Conservation (phyloP, 2,329 filamentous ascomycete genomes). For the Paraphoma sp. region DNA sequence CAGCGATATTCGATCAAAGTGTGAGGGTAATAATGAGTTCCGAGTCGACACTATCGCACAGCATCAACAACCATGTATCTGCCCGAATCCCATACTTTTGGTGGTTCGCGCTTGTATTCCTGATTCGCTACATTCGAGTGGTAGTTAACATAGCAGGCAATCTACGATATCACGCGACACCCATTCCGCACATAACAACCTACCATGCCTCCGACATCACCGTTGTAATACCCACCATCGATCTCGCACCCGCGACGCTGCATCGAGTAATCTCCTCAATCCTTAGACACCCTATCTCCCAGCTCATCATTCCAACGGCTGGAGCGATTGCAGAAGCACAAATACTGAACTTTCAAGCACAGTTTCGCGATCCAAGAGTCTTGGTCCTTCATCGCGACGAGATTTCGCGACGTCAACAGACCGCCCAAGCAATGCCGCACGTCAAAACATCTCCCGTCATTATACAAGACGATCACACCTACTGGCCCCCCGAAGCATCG, state of each 20-base stretch:
- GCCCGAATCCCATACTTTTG: neutral
- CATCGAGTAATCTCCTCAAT: slow-evolving; percentile 50
- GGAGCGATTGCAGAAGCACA: slow-evolving; percentile 9
- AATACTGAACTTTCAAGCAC: slow-evolving; percentile 44
- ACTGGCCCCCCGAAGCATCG: slow-evolving; percentile 49
- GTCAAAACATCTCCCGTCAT: slow-evolving; percentile 54
- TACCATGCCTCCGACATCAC: slow-evolving; percentile 52
- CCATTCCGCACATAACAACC: slow-evolving; percentile 13
- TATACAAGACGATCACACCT: slow-evolving; percentile 61
- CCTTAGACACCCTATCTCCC: slow-evolving; percentile 47
- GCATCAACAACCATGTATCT: neutral
- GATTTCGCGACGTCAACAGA: slow-evolving; percentile 59
- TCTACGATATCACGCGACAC: slow-evolving; percentile 49
- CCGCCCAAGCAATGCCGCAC: slow-evolving; percentile 49
- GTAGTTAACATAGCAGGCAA: slow-evolving; percentile 53
- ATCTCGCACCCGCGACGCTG: slow-evolving; percentile 53
- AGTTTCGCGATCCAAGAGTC: slow-evolving; percentile 38
- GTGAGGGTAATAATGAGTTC: too few relatives aligned
- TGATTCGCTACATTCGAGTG: slow-evolving; percentile 57
- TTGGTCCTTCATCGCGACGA: slow-evolving; percentile 11
- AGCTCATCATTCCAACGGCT: slow-evolving; percentile 54
- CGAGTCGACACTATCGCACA: too few relatives aligned
- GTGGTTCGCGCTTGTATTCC: slow-evolving; percentile 48
- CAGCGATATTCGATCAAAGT: too few relatives aligned
- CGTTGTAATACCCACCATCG: slow-evolving; percentile 61